A percentile compares a stretch with the other conserved stretches of the same genome.
Conservation (phyloP, 225 moss, liverwort and hornwort species). For the Pleurozium schreberi region DNA sequence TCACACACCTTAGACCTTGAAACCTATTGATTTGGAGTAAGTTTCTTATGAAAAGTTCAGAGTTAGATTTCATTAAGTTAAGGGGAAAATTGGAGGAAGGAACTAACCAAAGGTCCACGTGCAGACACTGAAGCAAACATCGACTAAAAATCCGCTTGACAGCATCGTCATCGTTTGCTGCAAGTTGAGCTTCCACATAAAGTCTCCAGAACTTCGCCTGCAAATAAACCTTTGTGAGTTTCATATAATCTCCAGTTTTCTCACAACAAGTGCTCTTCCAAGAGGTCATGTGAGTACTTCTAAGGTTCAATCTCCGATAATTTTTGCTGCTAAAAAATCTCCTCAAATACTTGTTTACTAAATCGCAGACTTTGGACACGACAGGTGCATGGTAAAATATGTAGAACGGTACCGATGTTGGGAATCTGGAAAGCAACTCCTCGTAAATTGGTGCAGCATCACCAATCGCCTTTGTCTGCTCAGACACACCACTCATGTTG, state of each 20-base stretch:
- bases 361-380: not conserved
- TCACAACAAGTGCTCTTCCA: not conserved
- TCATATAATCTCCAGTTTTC: not conserved
- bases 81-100: not conserved
- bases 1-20: not conserved
- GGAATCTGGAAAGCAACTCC: constrained; percentile 70
- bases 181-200: constrained; percentile 83
- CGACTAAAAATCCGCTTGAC: constrained; percentile 91
- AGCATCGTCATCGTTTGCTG: constrained; percentile 78
- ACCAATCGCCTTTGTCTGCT: constrained; percentile 59
- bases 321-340: not conserved
- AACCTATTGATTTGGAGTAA: not conserved
- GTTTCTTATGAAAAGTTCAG: not conserved
- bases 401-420: constrained; percentile 55
- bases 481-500: not conserved
- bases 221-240: not conserved
- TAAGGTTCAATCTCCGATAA: not conserved
- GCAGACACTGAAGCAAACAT: constrained; percentile 77
- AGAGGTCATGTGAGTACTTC: not conserved
- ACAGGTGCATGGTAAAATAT: not conserved
- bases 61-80: not conserved
- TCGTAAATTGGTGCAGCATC: constrained; percentile 76
- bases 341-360: not conserved
- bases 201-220: constrained; percentile 90
- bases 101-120: constrained; percentile 85